Evolutionary conservation across 1,284 basidiomycete genomes (phyloP).

Genomic region (Cerioporus squamosus): DNA sequence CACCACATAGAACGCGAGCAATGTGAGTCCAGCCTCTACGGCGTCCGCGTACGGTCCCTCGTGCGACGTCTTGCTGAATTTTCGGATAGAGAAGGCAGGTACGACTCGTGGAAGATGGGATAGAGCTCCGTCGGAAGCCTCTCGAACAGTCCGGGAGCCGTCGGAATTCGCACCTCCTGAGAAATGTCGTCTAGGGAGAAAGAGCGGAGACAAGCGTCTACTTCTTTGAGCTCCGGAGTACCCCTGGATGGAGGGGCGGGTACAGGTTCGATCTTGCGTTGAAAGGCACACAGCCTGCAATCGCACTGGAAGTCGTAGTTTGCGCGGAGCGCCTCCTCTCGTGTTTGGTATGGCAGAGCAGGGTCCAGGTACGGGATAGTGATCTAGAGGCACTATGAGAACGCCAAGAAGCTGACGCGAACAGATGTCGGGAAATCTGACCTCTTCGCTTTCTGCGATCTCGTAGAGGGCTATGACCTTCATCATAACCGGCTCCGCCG

Average conservation of each 20-base stretch:
- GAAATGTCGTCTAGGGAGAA: slow-evolving; percentile 39
- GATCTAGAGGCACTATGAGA: slow-evolving; percentile 47
- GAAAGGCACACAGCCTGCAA: slow-evolving; percentile 58
- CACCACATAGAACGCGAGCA: slow-evolving; percentile 66
- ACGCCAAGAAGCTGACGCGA: neutral
- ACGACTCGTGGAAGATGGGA: slow-evolving; percentile 57
- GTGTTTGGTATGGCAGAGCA: slow-evolving; percentile 60
- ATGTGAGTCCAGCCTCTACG: slow-evolving; percentile 53
- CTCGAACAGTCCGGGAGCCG: slow-evolving; percentile 28
- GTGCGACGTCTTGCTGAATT: slow-evolving; percentile 69
- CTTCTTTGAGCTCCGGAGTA: slow-evolving; percentile 27
- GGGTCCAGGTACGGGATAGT: slow-evolving; percentile 78
- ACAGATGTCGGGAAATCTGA: slow-evolving; percentile 31
- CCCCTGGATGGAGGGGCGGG: slow-evolving; percentile 40
- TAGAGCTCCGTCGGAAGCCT: slow-evolving; percentile 45
- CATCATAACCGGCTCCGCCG: slow-evolving; percentile 50
- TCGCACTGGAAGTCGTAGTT: slow-evolving; percentile 72
- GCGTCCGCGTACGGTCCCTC: slow-evolving; percentile 59
- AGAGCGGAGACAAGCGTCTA: slow-evolving; percentile 42
- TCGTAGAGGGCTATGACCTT: slow-evolving; percentile 63
- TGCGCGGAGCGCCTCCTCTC: slow-evolving; percentile 57
- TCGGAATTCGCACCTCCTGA: slow-evolving; percentile 10
- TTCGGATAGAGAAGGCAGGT: slow-evolving; percentile 61
- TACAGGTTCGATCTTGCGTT: slow-evolving; percentile 40
- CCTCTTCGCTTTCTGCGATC: slow-evolving; percentile 65